Evolutionary conservation across 1,139 yeast genomes (phyloP).

Genomic region (Candida tropicalis): DNA sequence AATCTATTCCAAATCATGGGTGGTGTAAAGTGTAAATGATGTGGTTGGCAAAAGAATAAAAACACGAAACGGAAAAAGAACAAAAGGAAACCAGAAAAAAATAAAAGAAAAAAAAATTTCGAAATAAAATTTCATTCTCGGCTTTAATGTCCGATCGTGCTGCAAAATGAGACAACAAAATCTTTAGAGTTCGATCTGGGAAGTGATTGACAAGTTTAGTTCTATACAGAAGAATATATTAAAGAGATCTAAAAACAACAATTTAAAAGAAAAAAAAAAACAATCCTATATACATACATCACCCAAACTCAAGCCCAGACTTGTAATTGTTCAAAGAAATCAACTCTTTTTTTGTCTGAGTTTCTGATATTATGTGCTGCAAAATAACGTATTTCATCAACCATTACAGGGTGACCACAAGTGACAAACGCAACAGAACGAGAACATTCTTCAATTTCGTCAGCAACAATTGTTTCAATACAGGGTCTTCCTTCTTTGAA

Average conservation of each 20-base stretch:
- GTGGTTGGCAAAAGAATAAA: constrained; percentile 1
- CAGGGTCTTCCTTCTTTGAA: constrained; percentile 39
- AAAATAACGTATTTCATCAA: constrained; percentile 47
- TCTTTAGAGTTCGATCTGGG: too few species aligned
- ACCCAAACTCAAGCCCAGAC: constrained; percentile 32
- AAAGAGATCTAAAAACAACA: too few species aligned
- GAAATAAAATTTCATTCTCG: neutral
- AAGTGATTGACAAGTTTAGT: too few species aligned
- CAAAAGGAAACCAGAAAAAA: neutral
- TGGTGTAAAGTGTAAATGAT: too few species aligned
- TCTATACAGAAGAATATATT: too few species aligned
- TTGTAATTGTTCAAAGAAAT: constrained; percentile 42
- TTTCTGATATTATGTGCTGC: constrained; percentile 31
- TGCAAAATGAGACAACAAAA: neutral
- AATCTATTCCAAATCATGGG: neutral
- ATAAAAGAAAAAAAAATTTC: neutral
- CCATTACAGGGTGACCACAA: constrained; percentile 59
- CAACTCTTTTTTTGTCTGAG: constrained; percentile 31
- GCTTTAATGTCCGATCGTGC: neutral
- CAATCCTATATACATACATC: too few species aligned
- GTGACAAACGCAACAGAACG: constrained; percentile 46
- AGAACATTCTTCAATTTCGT: constrained; percentile 29
- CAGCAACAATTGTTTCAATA: constrained; percentile 27
- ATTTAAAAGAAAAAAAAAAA: too few species aligned
- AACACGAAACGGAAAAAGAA: neutral